Evolutionary conservation across 371 early-diverging fungal genomes (phyloP).

Genomic region (Mortierella sp.): DNA sequence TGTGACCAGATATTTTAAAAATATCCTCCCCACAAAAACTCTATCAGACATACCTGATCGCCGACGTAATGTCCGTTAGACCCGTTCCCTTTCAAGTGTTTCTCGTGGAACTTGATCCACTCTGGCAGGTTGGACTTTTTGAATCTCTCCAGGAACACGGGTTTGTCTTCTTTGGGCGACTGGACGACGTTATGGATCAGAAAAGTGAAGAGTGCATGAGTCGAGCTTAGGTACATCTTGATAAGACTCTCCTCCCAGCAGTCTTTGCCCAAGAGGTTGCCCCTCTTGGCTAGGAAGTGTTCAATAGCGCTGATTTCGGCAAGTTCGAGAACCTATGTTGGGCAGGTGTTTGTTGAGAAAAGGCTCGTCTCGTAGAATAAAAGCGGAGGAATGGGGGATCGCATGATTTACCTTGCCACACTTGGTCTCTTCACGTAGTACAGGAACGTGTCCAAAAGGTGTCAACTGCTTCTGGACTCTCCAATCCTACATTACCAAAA

Average conservation of each 20-base stretch:
- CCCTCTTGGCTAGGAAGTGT: slow-evolving; percentile 60
- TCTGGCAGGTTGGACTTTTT: slow-evolving; percentile 19
- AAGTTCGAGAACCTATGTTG: slow-evolving; percentile 37
- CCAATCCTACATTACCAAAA: slow-evolving; percentile 55
- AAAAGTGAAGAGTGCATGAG: slow-evolving; percentile 30
- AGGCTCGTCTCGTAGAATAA: not conserved
- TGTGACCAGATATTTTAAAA: not conserved
- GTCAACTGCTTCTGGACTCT: slow-evolving; percentile 57
- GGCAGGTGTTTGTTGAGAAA: not conserved
- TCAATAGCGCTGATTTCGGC: slow-evolving; percentile 63
- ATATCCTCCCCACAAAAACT: too few species aligned
- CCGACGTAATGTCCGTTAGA: slow-evolving; percentile 46
- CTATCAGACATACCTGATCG: slow-evolving; percentile 16
- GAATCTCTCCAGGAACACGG: slow-evolving; percentile 27
- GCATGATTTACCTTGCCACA: slow-evolving; percentile 36
- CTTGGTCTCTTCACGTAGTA: slow-evolving; percentile 58
- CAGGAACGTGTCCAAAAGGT: slow-evolving; percentile 70
- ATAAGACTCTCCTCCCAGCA: slow-evolving; percentile 49
- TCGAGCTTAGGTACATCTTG: slow-evolving; percentile 58
- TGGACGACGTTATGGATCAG: slow-evolving; percentile 11
- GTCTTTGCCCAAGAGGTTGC: slow-evolving; percentile 56
- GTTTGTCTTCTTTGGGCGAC: slow-evolving; percentile 27
- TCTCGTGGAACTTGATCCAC: slow-evolving; percentile 30
- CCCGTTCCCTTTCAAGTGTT: slow-evolving; percentile 24
- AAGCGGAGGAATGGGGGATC: not conserved